These are phyloP conservation scores for Sarocladium brachiariae DNA, from an alignment of 2,329 filamentous ascomycete species.

Conservation along the genomic window DNA sequence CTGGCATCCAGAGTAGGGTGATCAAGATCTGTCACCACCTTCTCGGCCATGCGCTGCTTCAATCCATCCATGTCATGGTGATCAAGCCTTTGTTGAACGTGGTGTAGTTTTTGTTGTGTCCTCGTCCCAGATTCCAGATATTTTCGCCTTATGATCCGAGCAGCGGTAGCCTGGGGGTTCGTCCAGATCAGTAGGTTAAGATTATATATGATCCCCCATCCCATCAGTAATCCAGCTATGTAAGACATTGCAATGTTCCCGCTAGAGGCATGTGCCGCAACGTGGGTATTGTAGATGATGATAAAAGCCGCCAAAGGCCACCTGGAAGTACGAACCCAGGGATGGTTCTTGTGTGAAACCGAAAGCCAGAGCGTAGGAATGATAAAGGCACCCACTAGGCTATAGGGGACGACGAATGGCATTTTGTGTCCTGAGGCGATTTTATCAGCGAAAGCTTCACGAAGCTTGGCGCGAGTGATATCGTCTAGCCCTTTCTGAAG, in stretches of 20 bases:
- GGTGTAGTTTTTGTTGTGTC: neutral
- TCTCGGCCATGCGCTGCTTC: too few relatives aligned
- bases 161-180: constrained; percentile 50
- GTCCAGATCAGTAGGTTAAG: constrained; percentile 46
- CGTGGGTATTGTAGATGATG: constrained; percentile 34
- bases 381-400: constrained; percentile 38
- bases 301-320: constrained; percentile 43
- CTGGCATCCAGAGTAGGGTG: neutral
- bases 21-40: too few relatives aligned
- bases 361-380: constrained; percentile 48
- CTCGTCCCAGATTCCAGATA: neutral
- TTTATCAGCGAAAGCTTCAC: constrained; percentile 27
- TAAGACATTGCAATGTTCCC: constrained; percentile 45
- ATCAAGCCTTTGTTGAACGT: neutral
- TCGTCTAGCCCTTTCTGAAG: too few relatives aligned
- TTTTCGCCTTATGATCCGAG: constrained; percentile 35
- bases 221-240: constrained; percentile 39
- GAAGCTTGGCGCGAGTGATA: constrained; percentile 26
- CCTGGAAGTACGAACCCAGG: constrained; percentile 41
- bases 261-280: constrained; percentile 38
- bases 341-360: constrained; percentile 44
- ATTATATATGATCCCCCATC: constrained; percentile 44
- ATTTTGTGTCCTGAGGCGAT: constrained; percentile 31
- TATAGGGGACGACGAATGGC: constrained; percentile 47
- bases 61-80: too few relatives aligned